These are phyloP conservation scores for Babesia bigemina DNA, from an alignment of 169 alveolate species.

Conservation along the genomic window DNA sequence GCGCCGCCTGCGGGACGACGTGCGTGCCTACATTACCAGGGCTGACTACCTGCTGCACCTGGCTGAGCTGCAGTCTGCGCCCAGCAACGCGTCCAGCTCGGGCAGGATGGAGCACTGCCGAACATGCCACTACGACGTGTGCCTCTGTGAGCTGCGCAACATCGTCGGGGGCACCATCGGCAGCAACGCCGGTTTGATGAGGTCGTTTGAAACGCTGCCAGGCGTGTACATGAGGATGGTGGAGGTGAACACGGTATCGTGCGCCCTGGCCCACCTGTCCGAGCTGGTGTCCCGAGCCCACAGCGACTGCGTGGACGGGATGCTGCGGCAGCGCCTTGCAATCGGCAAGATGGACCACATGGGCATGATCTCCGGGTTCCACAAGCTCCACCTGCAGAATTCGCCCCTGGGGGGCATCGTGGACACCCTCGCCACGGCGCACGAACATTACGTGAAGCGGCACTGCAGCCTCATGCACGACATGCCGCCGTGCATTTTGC, in stretches of 20 bases:
- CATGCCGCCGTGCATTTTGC: slow-evolving; percentile 38
- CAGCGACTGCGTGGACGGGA: slow-evolving; percentile 13
- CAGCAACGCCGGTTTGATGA: background rate
- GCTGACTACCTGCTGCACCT: slow-evolving; percentile 55
- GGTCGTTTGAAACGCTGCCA: background rate
- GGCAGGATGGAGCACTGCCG: slow-evolving; percentile 29
- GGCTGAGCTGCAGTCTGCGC: background rate
- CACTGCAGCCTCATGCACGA: slow-evolving; percentile 26
- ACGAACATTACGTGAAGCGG: slow-evolving; percentile 26
- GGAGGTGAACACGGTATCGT: slow-evolving; percentile 51
- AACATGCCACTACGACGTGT: slow-evolving; percentile 41
- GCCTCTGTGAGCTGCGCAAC: slow-evolving; percentile 34
- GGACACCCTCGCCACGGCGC: slow-evolving; percentile 49
- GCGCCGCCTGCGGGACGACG: slow-evolving; percentile 31
- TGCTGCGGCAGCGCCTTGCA: background rate
- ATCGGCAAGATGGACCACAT: background rate
- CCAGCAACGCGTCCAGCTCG: background rate
- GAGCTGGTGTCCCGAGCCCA: slow-evolving; percentile 44
- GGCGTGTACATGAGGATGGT: slow-evolving; percentile 38
- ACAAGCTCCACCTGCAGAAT: slow-evolving; percentile 32
- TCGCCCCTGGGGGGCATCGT: slow-evolving; percentile 44
- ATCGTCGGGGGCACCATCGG: slow-evolving; percentile 2
- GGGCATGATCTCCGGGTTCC: slow-evolving; percentile 8
- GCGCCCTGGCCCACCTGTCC: slow-evolving; percentile 44
- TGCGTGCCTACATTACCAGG: slow-evolving; percentile 41